These are phyloP conservation scores for Dacryopinax primogenitus DNA, from an alignment of 768 basidiomycete genomes.

Conservation along the genomic window DNA sequence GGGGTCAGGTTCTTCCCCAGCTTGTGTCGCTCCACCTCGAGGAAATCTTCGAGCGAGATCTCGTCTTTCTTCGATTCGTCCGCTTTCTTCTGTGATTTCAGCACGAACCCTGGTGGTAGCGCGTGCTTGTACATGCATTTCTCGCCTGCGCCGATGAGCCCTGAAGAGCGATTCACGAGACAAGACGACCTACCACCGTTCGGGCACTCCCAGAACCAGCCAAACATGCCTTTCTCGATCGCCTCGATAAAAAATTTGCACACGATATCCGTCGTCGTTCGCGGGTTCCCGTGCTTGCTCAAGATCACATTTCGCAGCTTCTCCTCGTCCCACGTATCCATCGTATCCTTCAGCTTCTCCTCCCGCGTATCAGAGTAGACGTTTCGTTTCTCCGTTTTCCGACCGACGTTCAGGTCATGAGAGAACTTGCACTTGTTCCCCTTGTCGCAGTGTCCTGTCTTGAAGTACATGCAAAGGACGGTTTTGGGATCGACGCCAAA, in stretches of 20 bases:
- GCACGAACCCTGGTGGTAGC: slow-evolving; percentile 86
- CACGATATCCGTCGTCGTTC: slow-evolving; percentile 91
- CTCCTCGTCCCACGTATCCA: slow-evolving; percentile 96
- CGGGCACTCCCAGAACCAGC: slow-evolving; percentile 81
- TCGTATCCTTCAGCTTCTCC: slow-evolving; percentile 74
- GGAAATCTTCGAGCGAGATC: slow-evolving; percentile 91
- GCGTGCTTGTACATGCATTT: slow-evolving; percentile 90
- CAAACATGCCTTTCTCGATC: slow-evolving; percentile 72
- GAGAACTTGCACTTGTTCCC: slow-evolving; percentile 94
- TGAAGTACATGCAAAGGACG: slow-evolving; percentile 81
- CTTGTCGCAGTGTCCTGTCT: slow-evolving; percentile 87
- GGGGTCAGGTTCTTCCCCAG: slow-evolving; percentile 81
- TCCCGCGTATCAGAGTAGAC: slow-evolving; percentile 80
- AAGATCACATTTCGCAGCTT: slow-evolving; percentile 79
- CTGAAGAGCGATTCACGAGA: background rate
- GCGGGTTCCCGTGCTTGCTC: slow-evolving; percentile 79
- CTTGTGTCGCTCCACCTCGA: slow-evolving; percentile 98
- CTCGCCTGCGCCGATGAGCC: slow-evolving; percentile 29
- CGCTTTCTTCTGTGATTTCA: slow-evolving; percentile 83
- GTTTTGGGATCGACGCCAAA: slow-evolving; percentile 94
- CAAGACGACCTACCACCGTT: slow-evolving; percentile 40
- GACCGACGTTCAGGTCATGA: slow-evolving; percentile 74
- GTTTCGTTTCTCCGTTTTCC: slow-evolving; percentile 93
- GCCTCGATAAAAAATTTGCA: slow-evolving; percentile 97
- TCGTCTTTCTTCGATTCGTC: slow-evolving; percentile 79